Evolutionary conservation across 495 filamentous ascomycete genomes (phyloP).

Genomic region (Cercophora scortea): DNA sequence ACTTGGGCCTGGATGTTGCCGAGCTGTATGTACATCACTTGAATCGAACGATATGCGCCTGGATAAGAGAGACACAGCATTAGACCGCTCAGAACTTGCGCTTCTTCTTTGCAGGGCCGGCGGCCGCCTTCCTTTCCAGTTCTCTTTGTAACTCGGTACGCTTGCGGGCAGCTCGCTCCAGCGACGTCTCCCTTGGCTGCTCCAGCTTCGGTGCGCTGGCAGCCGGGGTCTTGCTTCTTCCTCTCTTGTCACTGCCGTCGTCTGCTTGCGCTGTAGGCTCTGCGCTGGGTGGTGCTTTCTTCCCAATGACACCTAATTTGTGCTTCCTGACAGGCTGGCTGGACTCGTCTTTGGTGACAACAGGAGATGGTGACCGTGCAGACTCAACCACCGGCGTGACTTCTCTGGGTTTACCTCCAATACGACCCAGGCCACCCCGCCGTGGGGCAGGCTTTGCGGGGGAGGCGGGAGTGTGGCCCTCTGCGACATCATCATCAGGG

Average conservation of each 20-base stretch:
- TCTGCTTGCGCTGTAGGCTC: slow-evolving; percentile 5
- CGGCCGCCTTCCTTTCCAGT: slow-evolving; percentile 55
- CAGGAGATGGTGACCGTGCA: slow-evolving; percentile 12
- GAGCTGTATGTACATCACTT: no score
- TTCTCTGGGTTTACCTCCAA: slow-evolving; percentile 28
- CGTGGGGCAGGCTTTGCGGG: slow-evolving; percentile 13
- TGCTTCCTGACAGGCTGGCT: slow-evolving; percentile 11
- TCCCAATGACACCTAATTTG: slow-evolving; percentile 31
- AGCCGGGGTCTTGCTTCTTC: slow-evolving; percentile 10
- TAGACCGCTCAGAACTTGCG: slow-evolving; percentile 44
- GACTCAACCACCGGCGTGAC: slow-evolving; percentile 1
- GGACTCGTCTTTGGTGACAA: not conserved
- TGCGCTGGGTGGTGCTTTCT: slow-evolving; percentile 7
- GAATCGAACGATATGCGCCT: no score
- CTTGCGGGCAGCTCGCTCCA: slow-evolving; percentile 55
- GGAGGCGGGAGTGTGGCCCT: not conserved
- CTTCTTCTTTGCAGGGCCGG: slow-evolving; percentile 60
- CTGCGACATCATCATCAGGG: slow-evolving; percentile 14
- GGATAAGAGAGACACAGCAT: no score
- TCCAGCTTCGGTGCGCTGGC: slow-evolving; percentile 3
- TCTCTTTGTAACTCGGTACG: slow-evolving; percentile 56
- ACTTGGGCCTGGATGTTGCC: no score
- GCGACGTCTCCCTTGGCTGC: slow-evolving; percentile 29
- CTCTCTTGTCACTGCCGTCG: slow-evolving; percentile 8
- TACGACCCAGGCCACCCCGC: slow-evolving; percentile 30